phyloP scores from a whole-genome alignment of 148 eudicot genomes.

The Dianthus caryophyllus region DNA sequence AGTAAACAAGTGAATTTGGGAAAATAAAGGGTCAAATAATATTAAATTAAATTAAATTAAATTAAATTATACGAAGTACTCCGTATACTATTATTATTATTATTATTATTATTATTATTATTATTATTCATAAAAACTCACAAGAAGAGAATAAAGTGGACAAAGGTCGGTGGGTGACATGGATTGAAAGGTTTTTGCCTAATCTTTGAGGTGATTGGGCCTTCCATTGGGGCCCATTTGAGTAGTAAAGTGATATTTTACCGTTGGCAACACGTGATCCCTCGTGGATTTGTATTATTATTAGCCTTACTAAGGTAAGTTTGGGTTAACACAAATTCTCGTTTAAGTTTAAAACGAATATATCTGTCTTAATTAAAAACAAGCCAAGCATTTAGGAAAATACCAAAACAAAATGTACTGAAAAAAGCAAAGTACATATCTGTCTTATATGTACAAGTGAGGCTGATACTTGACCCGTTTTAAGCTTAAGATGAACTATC shows the following conservation, averaged over 20 bases:
- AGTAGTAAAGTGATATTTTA: slow-evolving; percentile 29
- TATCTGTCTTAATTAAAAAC: too few species aligned
- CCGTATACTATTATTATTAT: too few species aligned
- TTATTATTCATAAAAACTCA: too few species aligned
- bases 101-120: too few species aligned
- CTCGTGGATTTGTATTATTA: slow-evolving; percentile 30
- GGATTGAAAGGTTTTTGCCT: slow-evolving; percentile 25
- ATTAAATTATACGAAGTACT: too few species aligned
- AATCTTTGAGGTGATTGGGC: slow-evolving; percentile 19
- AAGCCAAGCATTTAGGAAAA: too few species aligned
- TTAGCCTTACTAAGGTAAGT: background rate
- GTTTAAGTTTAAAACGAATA: too few species aligned
- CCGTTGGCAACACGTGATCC: slow-evolving; percentile 52
- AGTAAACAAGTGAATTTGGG: slow-evolving; percentile 31
- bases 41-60: background rate
- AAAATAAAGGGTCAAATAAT: slow-evolving; percentile 10
- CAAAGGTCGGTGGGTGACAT: slow-evolving; percentile 40
- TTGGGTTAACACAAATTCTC: background rate
- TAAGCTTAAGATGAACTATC: too few species aligned
- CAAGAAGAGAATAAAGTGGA: slow-evolving; percentile 13
- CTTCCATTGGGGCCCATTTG: slow-evolving; percentile 9
- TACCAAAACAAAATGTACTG: too few species aligned
- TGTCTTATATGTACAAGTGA: too few species aligned
- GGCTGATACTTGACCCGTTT: too few species aligned
- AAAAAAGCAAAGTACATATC: too few species aligned